Evolutionary conservation across 306 rosid species (phyloP).

Genomic region (Acacia acuminata): DNA sequence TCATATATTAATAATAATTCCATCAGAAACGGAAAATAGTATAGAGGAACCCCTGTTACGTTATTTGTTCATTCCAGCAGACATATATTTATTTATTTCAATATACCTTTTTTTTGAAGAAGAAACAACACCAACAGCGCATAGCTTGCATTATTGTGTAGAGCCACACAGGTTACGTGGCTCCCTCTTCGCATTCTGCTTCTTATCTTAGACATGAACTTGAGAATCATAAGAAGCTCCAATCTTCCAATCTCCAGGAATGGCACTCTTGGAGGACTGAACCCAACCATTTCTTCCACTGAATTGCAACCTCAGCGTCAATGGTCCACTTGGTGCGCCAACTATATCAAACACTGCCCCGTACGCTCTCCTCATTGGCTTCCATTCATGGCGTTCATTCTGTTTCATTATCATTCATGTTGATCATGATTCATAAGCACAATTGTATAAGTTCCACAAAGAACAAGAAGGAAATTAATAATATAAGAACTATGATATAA

Average conservation of each 20-base stretch:
- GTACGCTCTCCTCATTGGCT: not conserved
- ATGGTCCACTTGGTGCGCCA: not conserved
- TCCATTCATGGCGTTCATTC: not conserved
- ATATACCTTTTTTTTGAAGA: too few relatives aligned
- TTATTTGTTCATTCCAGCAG: not conserved
- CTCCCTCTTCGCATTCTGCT: not conserved
- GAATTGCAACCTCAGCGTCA: not conserved
- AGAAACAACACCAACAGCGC: not conserved
- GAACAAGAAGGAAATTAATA: not conserved
- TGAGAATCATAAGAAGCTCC: not conserved
- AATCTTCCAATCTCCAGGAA: not conserved
- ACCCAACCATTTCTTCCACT: not conserved
- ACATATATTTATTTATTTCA: not conserved
- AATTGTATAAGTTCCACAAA: not conserved
- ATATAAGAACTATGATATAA: not conserved
- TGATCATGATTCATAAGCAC: not conserved
- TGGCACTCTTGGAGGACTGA: not conserved
- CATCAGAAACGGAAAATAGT: not conserved
- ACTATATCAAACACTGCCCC: constrained; percentile 4
- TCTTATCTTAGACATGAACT: not conserved
- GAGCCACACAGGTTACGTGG: not conserved
- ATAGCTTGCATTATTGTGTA: not conserved
- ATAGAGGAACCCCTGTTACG: not conserved
- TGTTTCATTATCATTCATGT: not conserved
- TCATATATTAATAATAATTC: not conserved